Base-by-base conservation (phyloP, 2,329 filamentous ascomycete genomes). In the Calonectria pteridis region DNA sequence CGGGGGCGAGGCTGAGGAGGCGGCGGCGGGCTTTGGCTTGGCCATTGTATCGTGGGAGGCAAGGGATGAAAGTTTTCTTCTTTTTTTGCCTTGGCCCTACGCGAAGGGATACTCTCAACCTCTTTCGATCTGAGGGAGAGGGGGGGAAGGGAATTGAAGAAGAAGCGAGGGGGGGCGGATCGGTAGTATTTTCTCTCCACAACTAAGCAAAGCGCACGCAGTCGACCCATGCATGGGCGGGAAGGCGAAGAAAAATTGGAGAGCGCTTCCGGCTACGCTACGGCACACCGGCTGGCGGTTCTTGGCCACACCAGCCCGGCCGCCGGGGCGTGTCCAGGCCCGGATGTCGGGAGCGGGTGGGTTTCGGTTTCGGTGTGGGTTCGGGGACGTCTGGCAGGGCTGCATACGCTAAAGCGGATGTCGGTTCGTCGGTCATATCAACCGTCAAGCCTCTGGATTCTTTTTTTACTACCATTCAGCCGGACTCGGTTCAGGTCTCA, bases 241-340 rank as follows among this genome's bases (percentile, higher is more conserved):
- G 51, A n/a, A 46, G 23, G 7, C 40, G 23, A 31, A 4, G n/a
- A 33, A 55, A 55, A 55, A 33, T 1, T 33, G 29, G 28, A 33
- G 51, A n/a, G 51, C 10, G 28, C 9, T 9, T 13, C 35, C 55
- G 55, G 55, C 55, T 62, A 62, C 55, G 55, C n/a, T 62, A 62
- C 55, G 55, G 55, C 55, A 62, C 55, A 26, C 6, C 55, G 55
- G 55, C 55, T 59, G 55, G 33, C 55, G 55, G 55, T 37, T 51
- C 31, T 35, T 63, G 62, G 28, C 13, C 43, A 50, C 29, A 14
- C 23, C 43, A 23, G 62, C 53, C 72, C 76, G 77, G 77, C 73
- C 76, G 73, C 77, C 77, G 76, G 76, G 69, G 75, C 73, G 77
- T 40, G 73, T n/a, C 26, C 76, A 77, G 73, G 76, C 40, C 46